Evolutionary conservation across 768 basidiomycete genomes (phyloP), one percentile per base, ranked within the genome.

Genomic region (Kwoniella sp.): DNA sequence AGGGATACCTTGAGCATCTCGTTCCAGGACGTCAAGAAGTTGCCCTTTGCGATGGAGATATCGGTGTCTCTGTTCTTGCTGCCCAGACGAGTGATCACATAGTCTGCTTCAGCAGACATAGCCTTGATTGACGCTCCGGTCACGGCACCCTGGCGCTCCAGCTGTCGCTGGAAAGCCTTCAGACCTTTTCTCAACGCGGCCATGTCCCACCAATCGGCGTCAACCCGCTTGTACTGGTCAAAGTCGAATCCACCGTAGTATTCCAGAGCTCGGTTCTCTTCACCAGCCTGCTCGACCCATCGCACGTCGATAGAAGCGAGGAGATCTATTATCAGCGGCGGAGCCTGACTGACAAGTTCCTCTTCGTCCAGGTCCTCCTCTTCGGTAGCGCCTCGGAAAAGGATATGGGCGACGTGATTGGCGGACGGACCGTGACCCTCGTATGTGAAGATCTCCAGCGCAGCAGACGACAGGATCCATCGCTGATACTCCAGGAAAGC

Each of bases 21-120:
- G 51, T 85, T 83, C 92, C 92, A 96, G 0, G 91, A 80, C 53
- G 86, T 84, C 67, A 88, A 86, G 32, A 85, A 84, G 7, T 77
- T 77, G 3, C 81, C 80, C 20, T 84, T 78, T 11, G 89, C 85
- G 65, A 84, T 80, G 2, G 81, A 77, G 7, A 96, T 82, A 66
- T 88, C 83, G 11, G 90, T 82, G 17, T 87, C 83, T 69, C 90
- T 86, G 62, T 96, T 96, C 73, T 91, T 90, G 47, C 86, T 79
- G 0, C 83, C 86, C 53, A 89, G 87, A 48, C 87, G 88, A 68
- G 87, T 84, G 56, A 95, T 63, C 38, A 96, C 80, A 59, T 89
- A 90, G 0, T 75, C 76, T 8, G 81, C 82, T 73, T 96, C 93
- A 2, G 76, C 73, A 37, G 78, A 78, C 25, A 90, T 77, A 48